Percentiles rank a stretch among this genome's conserved stretches.
These are phyloP conservation scores for Aspergillus candidus DNA, from an alignment of 2,329 filamentous ascomycete genomes.

Conservation along the genomic window DNA sequence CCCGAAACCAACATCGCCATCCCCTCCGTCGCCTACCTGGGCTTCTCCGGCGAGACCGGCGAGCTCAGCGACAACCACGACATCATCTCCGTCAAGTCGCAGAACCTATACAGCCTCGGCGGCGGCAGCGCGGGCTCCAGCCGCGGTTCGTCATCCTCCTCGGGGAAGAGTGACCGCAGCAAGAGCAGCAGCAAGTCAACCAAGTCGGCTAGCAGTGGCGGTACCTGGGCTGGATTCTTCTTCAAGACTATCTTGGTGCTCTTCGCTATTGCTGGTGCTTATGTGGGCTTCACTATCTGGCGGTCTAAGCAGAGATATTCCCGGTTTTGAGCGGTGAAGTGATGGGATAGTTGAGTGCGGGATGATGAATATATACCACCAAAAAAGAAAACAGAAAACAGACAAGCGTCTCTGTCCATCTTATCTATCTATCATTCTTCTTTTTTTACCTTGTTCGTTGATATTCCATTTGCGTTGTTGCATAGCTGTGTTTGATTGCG, in stretches of 20 bases:
- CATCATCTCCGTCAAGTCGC: conserved; percentile 77
- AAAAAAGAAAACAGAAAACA: conserved; percentile 6
- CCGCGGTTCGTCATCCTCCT: conserved; percentile 1
- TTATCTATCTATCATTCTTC: too few relatives aligned
- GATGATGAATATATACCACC: not conserved
- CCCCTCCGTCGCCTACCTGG: conserved; percentile 62
- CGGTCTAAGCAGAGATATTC: conserved; percentile 53
- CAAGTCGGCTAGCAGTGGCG: conserved; percentile 13
- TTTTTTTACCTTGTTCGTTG: not conserved
- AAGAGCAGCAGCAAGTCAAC: conserved; percentile 18
- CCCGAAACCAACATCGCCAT: conserved; percentile 65
- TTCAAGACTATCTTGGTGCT: conserved; percentile 78
- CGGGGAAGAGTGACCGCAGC: not conserved
- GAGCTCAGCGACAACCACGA: conserved; percentile 98
- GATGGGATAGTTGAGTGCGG: not conserved
- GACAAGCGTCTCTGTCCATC: not conserved
- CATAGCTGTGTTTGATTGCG: conserved; percentile 15
- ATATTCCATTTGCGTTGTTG: conserved; percentile 14
- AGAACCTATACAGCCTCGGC: conserved; percentile 70
- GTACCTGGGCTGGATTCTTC: conserved; percentile 65
- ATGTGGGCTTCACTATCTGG: conserved; percentile 81
- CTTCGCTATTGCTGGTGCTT: conserved; percentile 63
- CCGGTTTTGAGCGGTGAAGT: conserved; percentile 24
- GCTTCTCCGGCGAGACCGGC: conserved; percentile 72
- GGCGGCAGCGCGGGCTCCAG: conserved; percentile 20